Percentiles rank a stretch among this genome's conserved stretches.
These are phyloP conservation scores for Yarrowia yakushimensis DNA, from an alignment of 805 yeast genomes.

Conservation along the genomic window DNA sequence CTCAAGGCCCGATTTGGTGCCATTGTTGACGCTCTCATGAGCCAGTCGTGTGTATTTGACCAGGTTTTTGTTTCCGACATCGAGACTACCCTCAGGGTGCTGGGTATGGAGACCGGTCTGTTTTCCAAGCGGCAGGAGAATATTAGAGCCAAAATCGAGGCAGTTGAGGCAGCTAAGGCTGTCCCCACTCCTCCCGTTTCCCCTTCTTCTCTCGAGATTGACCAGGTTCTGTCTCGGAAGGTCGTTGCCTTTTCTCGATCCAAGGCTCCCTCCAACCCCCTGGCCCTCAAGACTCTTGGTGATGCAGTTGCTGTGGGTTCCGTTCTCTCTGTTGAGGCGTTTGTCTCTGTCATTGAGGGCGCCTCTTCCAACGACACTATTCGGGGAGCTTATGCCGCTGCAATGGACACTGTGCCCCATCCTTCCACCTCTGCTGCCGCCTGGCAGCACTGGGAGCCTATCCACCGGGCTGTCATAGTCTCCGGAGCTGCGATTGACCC, in stretches of 20 bases:
- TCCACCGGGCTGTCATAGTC: constrained; percentile 35
- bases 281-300: not conserved
- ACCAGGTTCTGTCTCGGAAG: not conserved
- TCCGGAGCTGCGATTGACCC: constrained; percentile 31
- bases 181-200: not conserved
- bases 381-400: not conserved
- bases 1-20: constrained; percentile 19
- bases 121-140: constrained; percentile 5
- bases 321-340: not conserved
- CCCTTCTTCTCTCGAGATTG: not conserved
- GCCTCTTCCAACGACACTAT: constrained; percentile 3
- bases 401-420: constrained; percentile 28
- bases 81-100: constrained; percentile 16
- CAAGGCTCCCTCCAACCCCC: constrained; percentile 5
- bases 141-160: not conserved
- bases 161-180: not conserved
- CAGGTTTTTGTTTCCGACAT: constrained; percentile 7
- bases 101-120: not conserved
- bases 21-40: constrained; percentile 11
- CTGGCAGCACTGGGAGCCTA: constrained; percentile 34
- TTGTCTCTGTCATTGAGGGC: constrained; percentile 3
- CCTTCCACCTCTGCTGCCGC: constrained; percentile 29
- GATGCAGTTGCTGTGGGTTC: not conserved
- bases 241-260: constrained; percentile 3
- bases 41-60: constrained; percentile 1